Evolutionary conservation across 257 asterid species (phyloP), one percentile per base, ranked within the genome.

Genomic region (Asclepias syriaca): DNA sequence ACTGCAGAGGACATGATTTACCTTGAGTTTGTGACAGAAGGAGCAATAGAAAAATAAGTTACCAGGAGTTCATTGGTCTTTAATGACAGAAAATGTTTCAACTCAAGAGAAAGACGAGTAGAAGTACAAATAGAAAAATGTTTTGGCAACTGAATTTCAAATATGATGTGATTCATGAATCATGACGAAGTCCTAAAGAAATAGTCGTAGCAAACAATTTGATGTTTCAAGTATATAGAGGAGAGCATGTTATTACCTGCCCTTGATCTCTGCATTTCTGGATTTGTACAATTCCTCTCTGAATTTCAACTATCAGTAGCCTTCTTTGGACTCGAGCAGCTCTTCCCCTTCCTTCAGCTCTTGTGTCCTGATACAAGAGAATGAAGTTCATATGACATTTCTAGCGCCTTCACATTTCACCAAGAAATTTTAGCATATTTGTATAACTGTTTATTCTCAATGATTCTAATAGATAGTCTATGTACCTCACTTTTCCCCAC

Each of bases 281-380:
- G 65, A 75, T 84, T 85, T 89, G 90, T 84, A 86, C 79, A 65
- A 90, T 80, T 70, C 90, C 91, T 81, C 95, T 89, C 84, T 91
- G 93, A 76, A 94, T 86, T 80, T 91, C 97, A 79, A 85, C 95
- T 45, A 91, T 75, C 72, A 91, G 78, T 72, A 89, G 83, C 84
- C 99, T 82, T 86, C 99, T 89, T 70, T 91, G 98, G 51, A 91
- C 85, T 66, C 98, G 90, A 77, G 99, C 97, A 82, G 84, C 89
- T 84, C 97, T 85, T 79, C 99, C 99, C 81, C 93, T 86, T 58
- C 99, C 99, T 88, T 91, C 97, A 65, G 98, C 97, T 88, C 93
- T 84, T 14, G 89, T 84, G 78, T 94, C 99, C 99, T 94, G 81
- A 75, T 84, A 82, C 72, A 76, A 76, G 64, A 65, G 32, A 80